A percentile compares a stretch with the other conserved stretches of the same genome.
These are phyloP conservation scores for Fusarium anguioides DNA, from an alignment of 2,329 filamentous ascomycete species.

Conservation along the genomic window DNA sequence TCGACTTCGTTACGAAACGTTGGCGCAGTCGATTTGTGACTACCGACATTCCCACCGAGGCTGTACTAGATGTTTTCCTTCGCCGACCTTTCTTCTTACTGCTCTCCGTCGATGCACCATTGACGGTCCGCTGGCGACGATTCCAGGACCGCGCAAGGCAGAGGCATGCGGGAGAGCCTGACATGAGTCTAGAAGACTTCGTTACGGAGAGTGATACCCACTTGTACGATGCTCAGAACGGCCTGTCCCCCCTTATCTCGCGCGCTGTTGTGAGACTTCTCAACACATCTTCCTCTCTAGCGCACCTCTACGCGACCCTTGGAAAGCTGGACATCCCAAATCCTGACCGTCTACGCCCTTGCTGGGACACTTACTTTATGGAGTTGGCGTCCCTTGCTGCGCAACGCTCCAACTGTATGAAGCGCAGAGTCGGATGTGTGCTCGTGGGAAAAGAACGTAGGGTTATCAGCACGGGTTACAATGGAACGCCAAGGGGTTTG, in stretches of 20 bases:
- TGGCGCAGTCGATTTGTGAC: constrained; percentile 90
- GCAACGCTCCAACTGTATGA: constrained; percentile 97
- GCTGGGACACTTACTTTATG: constrained; percentile 99
- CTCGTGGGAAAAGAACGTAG: constrained; percentile 82
- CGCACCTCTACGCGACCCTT: constrained; percentile 78
- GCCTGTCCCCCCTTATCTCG: constrained; percentile 80
- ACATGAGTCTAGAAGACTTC: constrained; percentile 65
- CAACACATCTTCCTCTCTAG: constrained; percentile 80
- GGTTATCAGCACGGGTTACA: constrained; percentile 96
- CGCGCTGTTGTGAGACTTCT: constrained; percentile 86
- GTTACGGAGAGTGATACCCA: constrained; percentile 73
- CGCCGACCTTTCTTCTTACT: constrained; percentile 92
- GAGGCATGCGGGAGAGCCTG: constrained; percentile 32
- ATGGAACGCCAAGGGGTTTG: constrained; percentile 91
- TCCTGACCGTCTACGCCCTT: constrained; percentile 82
- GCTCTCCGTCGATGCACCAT: constrained; percentile 89
- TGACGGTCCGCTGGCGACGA: constrained; percentile 84
- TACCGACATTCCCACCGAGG: constrained; percentile 81
- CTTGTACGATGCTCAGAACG: constrained; percentile 74
- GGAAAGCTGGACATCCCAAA: constrained; percentile 80
- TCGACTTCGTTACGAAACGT: constrained; percentile 85
- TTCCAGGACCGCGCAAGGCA: constrained; percentile 62
- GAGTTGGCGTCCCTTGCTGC: constrained; percentile 91
- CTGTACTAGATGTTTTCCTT: constrained; percentile 77
- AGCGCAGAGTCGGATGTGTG: constrained; percentile 93